These are phyloP conservation scores for Aeschynomene evenia DNA, from an alignment of 306 rosid genomes.

Conservation along the genomic window DNA sequence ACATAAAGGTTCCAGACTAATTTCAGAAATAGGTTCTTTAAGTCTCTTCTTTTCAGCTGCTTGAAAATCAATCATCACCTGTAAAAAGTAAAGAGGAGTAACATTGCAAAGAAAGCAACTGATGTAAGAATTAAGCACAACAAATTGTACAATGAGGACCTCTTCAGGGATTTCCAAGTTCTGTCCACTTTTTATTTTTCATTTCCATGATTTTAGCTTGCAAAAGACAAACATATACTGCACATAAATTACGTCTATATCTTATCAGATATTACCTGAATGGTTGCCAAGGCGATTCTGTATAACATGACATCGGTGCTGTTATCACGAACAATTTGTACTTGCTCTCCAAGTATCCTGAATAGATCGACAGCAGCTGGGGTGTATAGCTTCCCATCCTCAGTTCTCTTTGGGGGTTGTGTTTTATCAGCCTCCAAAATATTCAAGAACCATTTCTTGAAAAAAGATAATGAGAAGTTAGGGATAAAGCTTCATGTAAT, in stretches of 20 bases:
- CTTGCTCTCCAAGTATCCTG: slow-evolving; percentile 98
- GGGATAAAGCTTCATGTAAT: slow-evolving; percentile 22
- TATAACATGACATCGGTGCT: slow-evolving; percentile 95
- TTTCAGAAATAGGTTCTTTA: slow-evolving; percentile 93
- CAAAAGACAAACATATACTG: slow-evolving; percentile 3
- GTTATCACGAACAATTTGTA: slow-evolving; percentile 95
- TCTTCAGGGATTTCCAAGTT: slow-evolving; percentile 13
- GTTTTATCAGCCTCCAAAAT: slow-evolving; percentile 95
- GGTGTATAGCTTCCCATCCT: slow-evolving; percentile 94
- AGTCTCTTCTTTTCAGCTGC: slow-evolving; percentile 88
- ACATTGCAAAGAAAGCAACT: slow-evolving; percentile 16
- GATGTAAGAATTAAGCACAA: slow-evolving; percentile 17
- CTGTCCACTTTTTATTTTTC: slow-evolving; percentile 4
- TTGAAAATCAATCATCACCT: slow-evolving; percentile 99
- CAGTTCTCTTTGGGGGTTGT: slow-evolving; percentile 95
- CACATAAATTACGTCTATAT: slow-evolving; percentile 10
- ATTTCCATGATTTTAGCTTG: not conserved
- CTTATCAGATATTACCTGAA: slow-evolving; percentile 62
- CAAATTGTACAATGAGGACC: not conserved
- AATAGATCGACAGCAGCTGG: slow-evolving; percentile 98
- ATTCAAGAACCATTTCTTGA: slow-evolving; percentile 97
- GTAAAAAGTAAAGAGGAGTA: slow-evolving; percentile 22
- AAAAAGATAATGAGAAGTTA: slow-evolving; percentile 21
- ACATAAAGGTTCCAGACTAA: slow-evolving; percentile 89
- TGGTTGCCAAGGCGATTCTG: slow-evolving; percentile 90